phyloP scores from a whole-genome alignment of 2,329 filamentous ascomycete species.

The Nemania bipapillata region DNA sequence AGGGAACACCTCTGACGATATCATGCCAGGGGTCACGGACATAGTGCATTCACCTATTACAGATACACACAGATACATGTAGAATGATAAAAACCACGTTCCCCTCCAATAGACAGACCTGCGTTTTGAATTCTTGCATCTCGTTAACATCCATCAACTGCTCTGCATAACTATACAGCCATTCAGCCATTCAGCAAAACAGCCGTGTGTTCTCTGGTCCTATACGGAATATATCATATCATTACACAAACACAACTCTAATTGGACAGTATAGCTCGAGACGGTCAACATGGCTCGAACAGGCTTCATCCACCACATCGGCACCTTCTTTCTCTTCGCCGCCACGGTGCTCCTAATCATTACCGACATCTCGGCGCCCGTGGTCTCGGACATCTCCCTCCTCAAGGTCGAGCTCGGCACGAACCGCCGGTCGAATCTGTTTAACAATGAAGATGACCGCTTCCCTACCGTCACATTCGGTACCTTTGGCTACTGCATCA shows the following conservation, averaged over 20 bases:
- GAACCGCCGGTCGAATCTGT: constrained; percentile 1
- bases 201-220: constrained; percentile 16
- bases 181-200: constrained; percentile 12
- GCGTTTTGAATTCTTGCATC: constrained; percentile 1
- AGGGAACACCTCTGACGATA: constrained; percentile 25
- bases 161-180: background rate
- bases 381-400: constrained; percentile 57
- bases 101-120: background rate
- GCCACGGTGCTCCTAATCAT: constrained; percentile 60
- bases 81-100: constrained; percentile 16
- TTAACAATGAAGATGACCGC: constrained; percentile 24
- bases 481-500: constrained; percentile 59
- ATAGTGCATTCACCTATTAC: background rate
- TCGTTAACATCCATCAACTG: background rate
- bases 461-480: constrained; percentile 54
- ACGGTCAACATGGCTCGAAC: constrained; percentile 43
- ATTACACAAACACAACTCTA: background rate
- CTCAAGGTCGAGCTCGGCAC: constrained; percentile 55
- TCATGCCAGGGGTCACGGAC: background rate
- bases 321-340: constrained; percentile 58
- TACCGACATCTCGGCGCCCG: constrained; percentile 59
- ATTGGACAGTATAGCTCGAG: too few species aligned
- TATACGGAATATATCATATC: too few species aligned
- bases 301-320: constrained; percentile 56
- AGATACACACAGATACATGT: constrained; percentile 11